Evolutionary conservation across 352 stramenopile genomes (phyloP), one percentile per base, ranked within the genome.

Genomic region (Phytophthora fragariae): DNA sequence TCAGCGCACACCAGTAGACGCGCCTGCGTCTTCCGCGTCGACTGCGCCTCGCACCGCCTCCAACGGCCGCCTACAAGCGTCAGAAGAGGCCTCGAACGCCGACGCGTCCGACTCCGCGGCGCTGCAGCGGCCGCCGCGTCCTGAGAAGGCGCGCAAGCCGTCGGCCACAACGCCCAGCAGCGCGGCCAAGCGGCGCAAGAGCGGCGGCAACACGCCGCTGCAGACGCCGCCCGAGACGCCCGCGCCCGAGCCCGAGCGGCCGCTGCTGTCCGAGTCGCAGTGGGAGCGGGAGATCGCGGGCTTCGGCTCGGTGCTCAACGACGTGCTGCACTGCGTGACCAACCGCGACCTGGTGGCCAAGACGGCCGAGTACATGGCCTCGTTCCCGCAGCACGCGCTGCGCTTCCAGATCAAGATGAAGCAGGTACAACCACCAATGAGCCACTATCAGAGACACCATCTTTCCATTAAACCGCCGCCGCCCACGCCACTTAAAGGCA

Each of bases 371-470:
- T 95, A 89, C 68, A 92, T 95, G 77, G 81, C 80, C 58, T 65
- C 78, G 46, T 90, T 87, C 72, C 86, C 88, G 55, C 83, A 93
- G 57, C 88, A 95, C 65, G 76, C 86, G 57, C 65, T 92, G 50
- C 86, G 86, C 33, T 92, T 95, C 74, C 88, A 95, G 75, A 88
- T 95, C 84, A 95, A 95, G 73, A 90, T 95, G 81, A 95, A 95
- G 84, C 88, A 95, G 88, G 88, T 95, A 82, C 79, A 8, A n/a
- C 5, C 41, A 27, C 24, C 24, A 27, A 27, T 27, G 24, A 27
- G 24, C 24, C 37, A 44, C 12, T 44, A 44, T 44, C 37, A 44
- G 37, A 44, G 15, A 44, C 12, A 44, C 37, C 37, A 44, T 14
- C 37, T 44, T 50, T 50, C 41, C 41, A 14, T 50, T 50, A 50